Base-by-base conservation (phyloP, 139 green algal species). In the Chlamydomonas schloesseri region DNA sequence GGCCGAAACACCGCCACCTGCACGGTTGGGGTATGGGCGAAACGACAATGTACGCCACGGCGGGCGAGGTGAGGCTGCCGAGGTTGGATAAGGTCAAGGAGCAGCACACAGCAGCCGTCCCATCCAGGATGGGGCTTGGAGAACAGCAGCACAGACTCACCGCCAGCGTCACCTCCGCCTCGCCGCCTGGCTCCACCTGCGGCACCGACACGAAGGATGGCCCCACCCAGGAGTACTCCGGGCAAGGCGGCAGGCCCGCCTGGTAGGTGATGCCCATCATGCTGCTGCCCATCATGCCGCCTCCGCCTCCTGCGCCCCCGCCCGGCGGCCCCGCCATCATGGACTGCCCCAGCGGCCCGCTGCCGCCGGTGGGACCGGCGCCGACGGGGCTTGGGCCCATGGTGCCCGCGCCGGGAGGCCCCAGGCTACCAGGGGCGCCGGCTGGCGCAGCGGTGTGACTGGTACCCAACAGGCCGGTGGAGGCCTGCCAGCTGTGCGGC, bases 181-280 rank as follows among this genome's bases (percentile, higher is more conserved):
- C 37, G n/a, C 76, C 29, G 20, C 89, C 89, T 2, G 89, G 71
- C 21, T 64, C 23, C 71, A 95, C 58, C 0, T 21, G 13, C 9
- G 67, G 71, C 64, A 94, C 36, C n/a, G 76, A 57, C 72, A 86
- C 83, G 31, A 69, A 86, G 23, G 89, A 90, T 8, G 68, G 55
- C 0, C 91, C 91, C 67, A 86, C 88, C 92, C 92, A 95, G 15
- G 81, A 69, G 28, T 91, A 87, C 62, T 90, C 90, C 8, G 75
- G 62, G 36, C 79, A 84, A 23, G 89, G 76, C 23, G 91, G 42
- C 86, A 93, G 47, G 2, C 85, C 82, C 29, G 89, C 89, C 60
- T 87, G 72, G 42, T 75, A 69, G 15, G 58, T 67, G 31, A 87
- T 87, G 2, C 18, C 64, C 60, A 46, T 62, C 71, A 47, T 67